These are phyloP conservation scores for Leccinum disarticulatum DNA, from an alignment of 768 basidiomycete genomes.

Conservation along the genomic window DNA sequence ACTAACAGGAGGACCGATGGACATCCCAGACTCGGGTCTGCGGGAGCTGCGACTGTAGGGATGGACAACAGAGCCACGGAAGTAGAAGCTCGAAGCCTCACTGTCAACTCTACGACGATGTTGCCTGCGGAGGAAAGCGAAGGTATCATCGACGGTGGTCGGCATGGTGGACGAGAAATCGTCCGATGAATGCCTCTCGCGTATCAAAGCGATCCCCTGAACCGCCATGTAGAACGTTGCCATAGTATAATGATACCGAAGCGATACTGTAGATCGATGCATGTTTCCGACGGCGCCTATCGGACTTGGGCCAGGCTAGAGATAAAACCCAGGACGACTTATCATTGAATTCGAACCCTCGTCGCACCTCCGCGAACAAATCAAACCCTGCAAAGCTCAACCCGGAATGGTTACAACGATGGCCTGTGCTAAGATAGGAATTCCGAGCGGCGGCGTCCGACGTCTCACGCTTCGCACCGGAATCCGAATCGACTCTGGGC, in stretches of 20 bases:
- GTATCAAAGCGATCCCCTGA: constrained; percentile 70
- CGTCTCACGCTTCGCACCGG: constrained; percentile 37
- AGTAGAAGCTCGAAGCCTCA: constrained; percentile 78
- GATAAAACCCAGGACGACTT: constrained; percentile 65
- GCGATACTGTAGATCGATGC: constrained; percentile 74
- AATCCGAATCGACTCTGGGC: constrained; percentile 45
- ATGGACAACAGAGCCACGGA: constrained; percentile 36
- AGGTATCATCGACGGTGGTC: constrained; percentile 65
- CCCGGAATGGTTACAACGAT: constrained; percentile 44
- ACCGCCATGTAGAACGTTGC: constrained; percentile 64
- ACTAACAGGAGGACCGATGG: constrained; percentile 66
- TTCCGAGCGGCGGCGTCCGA: constrained; percentile 18
- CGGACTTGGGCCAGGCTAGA: constrained; percentile 44
- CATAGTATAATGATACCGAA: constrained; percentile 72
- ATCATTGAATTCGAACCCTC: constrained; percentile 72
- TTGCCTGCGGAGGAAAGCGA: constrained; percentile 53
- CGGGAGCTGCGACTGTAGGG: constrained; percentile 51
- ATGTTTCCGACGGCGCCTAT: constrained; percentile 43
- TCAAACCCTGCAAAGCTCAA: constrained; percentile 71
- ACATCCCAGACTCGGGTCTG: constrained; percentile 63
- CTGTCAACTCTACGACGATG: constrained; percentile 64
- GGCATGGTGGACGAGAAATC: constrained; percentile 58
- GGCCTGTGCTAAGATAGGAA: constrained; percentile 22
- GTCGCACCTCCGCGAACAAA: constrained; percentile 78
- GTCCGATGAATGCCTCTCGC: constrained; percentile 57